phyloP scores from a whole-genome alignment of 805 yeast species.

The Barnettozyma sp. region DNA sequence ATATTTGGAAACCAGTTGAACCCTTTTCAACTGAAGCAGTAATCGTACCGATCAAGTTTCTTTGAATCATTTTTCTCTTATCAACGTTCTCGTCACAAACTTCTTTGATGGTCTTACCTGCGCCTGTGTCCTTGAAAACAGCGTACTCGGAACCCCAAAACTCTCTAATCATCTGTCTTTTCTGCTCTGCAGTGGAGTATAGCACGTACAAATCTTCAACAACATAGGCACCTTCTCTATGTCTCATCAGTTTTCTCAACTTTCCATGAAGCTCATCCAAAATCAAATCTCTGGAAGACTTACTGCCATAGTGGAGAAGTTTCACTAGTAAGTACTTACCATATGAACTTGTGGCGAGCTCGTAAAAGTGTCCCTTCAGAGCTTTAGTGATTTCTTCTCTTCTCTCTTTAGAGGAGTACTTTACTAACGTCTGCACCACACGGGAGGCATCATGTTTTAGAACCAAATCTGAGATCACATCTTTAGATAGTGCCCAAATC shows the following conservation, averaged over 20 bases:
- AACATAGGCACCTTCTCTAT: constrained; percentile 96
- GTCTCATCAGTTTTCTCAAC: constrained; percentile 87
- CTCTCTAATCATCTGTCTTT: constrained; percentile 86
- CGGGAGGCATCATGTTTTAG: constrained; percentile 95
- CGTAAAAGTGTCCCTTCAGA: constrained; percentile 69
- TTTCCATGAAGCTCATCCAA: constrained; percentile 86
- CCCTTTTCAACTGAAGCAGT: constrained; percentile 92
- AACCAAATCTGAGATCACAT: constrained; percentile 74
- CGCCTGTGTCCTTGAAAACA: constrained; percentile 71
- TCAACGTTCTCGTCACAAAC: constrained; percentile 64
- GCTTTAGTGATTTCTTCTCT: constrained; percentile 62
- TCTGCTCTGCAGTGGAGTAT: constrained; percentile 79
- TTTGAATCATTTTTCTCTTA: constrained; percentile 66
- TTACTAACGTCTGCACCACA: constrained; percentile 88
- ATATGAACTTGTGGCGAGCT: constrained; percentile 83
- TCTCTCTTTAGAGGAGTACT: constrained; percentile 74
- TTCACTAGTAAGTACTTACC: constrained; percentile 90
- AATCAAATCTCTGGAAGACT: constrained; percentile 66
- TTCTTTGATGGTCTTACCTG: constrained; percentile 55
- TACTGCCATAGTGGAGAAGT: constrained; percentile 86
- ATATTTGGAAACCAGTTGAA: constrained; percentile 89
- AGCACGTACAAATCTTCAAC: constrained; percentile 87
- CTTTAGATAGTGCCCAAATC: constrained; percentile 77
- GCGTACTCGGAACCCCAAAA: constrained; percentile 97
- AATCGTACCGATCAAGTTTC: constrained; percentile 75